phyloP scores from a whole-genome alignment of 495 filamentous ascomycete genomes.

The Trichoderma reesei region DNA sequence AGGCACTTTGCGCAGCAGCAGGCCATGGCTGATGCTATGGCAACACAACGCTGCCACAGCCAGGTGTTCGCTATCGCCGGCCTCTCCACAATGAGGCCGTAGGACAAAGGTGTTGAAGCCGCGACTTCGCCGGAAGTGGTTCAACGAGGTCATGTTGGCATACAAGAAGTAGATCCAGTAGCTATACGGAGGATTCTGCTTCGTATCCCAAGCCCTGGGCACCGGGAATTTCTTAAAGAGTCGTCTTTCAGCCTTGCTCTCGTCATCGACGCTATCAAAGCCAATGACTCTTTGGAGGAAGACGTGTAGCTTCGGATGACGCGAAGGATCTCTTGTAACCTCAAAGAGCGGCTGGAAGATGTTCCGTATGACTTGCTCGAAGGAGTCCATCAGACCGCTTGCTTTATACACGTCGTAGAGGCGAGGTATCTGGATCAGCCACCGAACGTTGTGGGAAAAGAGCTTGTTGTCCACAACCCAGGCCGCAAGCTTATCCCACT shows the following conservation, averaged over 20 bases:
- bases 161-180: conserved; percentile 99
- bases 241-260: conserved; percentile 88
- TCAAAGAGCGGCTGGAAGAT: conserved; percentile 92
- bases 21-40: conserved; percentile 94
- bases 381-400: conserved; percentile 73
- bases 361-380: conserved; percentile 83
- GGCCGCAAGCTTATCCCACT: conserved; percentile 95
- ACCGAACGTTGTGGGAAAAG: conserved; percentile 93
- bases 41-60: conserved; percentile 87
- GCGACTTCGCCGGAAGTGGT: conserved; percentile 77
- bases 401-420: conserved; percentile 93
- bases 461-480: conserved; percentile 99
- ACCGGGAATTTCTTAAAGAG: conserved; percentile 89
- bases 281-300: conserved; percentile 93
- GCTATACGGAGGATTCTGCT: conserved; percentile 93
- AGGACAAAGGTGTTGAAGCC: conserved; percentile 95
- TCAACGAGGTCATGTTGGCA: conserved; percentile 86
- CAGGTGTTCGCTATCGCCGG: conserved; percentile 92
- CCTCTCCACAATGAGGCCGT: conserved; percentile 92
- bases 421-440: conserved; percentile 91
- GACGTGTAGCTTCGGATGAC: conserved; percentile 85
- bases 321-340: conserved; percentile 75
- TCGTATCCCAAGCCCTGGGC: conserved; percentile 76
- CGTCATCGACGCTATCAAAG: conserved; percentile 95
- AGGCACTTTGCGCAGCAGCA: conserved; percentile 86